A percentile compares a stretch with the other conserved stretches of the same genome.
phyloP scores from a whole-genome alignment of 805 yeast species.

The Candida nitratophila region DNA sequence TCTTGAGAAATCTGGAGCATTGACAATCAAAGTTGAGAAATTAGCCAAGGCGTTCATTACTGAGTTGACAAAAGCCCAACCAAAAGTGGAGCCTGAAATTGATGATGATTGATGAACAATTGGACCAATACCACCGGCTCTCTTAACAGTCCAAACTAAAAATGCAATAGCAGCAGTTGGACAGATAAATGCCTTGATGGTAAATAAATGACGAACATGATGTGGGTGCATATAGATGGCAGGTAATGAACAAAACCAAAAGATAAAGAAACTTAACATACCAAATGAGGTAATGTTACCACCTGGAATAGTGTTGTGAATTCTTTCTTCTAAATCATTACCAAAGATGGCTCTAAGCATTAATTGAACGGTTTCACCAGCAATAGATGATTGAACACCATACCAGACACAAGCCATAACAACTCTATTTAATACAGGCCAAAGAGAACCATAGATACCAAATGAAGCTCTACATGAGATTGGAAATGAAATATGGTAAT shows the following conservation, averaged over 20 bases:
- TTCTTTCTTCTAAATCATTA: slow-evolving; percentile 49
- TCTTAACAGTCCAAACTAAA: slow-evolving; percentile 75
- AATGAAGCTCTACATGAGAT: slow-evolving; percentile 75
- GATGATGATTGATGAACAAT: slow-evolving; percentile 50
- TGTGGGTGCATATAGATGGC: slow-evolving; percentile 80
- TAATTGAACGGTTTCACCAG: slow-evolving; percentile 73
- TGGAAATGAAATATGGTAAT: slow-evolving; percentile 81
- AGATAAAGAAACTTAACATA: slow-evolving; percentile 70
- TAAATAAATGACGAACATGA: slow-evolving; percentile 73
- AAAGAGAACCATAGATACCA: slow-evolving; percentile 79
- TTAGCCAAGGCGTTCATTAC: slow-evolving; percentile 78
- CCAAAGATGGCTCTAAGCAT: slow-evolving; percentile 78
- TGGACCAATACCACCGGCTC: slow-evolving; percentile 75
- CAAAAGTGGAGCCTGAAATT: slow-evolving; percentile 54
- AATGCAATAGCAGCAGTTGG: slow-evolving; percentile 83
- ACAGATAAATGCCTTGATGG: slow-evolving; percentile 69
- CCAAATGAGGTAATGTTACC: slow-evolving; percentile 54
- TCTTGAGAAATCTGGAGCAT: slow-evolving; percentile 87
- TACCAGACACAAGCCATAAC: slow-evolving; percentile 79
- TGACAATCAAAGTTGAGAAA: slow-evolving; percentile 82
- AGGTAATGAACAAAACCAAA: slow-evolving; percentile 76
- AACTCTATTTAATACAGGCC: slow-evolving; percentile 86
- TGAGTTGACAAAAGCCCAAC: slow-evolving; percentile 78
- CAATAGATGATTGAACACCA: slow-evolving; percentile 79
- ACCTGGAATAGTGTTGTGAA: slow-evolving; percentile 48